phyloP scores from a whole-genome alignment of 192 early-diverging fungal genomes.

The Phlyctochytrium planicorne region DNA sequence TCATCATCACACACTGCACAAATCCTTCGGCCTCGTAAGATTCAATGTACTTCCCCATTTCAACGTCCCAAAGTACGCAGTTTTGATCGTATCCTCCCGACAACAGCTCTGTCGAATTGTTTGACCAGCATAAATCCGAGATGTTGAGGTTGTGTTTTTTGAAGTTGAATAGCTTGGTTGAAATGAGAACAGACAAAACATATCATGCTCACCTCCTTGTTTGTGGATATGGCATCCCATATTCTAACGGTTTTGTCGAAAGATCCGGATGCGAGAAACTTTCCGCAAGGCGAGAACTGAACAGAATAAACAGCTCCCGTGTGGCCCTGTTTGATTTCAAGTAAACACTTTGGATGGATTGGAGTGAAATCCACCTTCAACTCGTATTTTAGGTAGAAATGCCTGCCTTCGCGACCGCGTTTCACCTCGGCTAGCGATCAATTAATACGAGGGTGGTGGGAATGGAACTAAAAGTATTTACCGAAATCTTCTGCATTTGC shows the following conservation, averaged over 20 bases:
- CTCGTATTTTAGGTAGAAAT: constrained; percentile 66
- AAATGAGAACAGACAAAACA: constrained; percentile 9
- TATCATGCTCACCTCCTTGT: constrained; percentile 65
- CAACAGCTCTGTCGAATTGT: constrained; percentile 63
- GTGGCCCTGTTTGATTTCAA: constrained; percentile 65
- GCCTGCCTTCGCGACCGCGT: constrained; percentile 36
- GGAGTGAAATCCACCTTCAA: constrained; percentile 68
- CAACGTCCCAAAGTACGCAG: constrained; percentile 78
- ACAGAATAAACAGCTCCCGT: constrained; percentile 87
- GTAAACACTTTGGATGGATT: not conserved
- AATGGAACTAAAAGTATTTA: too few species aligned
- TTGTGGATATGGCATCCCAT: constrained; percentile 71
- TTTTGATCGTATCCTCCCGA: constrained; percentile 80
- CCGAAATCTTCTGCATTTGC: not conserved
- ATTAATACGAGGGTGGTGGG: not conserved
- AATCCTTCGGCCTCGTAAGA: constrained; percentile 75
- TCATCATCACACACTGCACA: constrained; percentile 81
- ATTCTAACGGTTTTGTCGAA: constrained; percentile 93
- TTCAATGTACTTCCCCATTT: constrained; percentile 59
- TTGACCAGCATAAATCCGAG: constrained; percentile 75
- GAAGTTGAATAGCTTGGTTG: constrained; percentile 60
- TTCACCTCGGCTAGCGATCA: constrained; percentile 17
- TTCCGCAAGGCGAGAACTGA: constrained; percentile 81
- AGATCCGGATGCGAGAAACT: constrained; percentile 82
- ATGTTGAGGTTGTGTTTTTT: constrained; percentile 76